Percentiles rank a stretch among this genome's conserved stretches.
Evolutionary conservation across 257 asterid genomes (phyloP).

Genomic region (Thymus mandschuricus): DNA sequence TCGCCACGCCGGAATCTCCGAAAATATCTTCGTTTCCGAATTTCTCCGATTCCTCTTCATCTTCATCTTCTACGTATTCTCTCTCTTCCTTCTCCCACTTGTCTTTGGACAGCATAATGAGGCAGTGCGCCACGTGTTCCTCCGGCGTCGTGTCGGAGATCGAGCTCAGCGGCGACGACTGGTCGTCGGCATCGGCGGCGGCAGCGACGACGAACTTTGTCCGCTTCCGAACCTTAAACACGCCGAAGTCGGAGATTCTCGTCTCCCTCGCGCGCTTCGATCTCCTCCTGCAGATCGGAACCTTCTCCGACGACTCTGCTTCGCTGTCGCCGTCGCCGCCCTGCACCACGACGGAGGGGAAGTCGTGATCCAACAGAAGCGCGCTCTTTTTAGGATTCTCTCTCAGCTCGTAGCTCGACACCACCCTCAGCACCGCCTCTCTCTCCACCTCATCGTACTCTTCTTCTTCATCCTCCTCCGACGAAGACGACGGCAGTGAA

Average conservation of each 20-base stretch:
- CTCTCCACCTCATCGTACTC: conserved; percentile 20
- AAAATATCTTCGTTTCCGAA: conserved; percentile 2
- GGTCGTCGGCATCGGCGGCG: conserved; percentile 26
- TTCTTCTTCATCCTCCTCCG: conserved; percentile 6
- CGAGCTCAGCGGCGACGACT: conserved; percentile 62
- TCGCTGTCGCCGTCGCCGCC: conserved; percentile 57
- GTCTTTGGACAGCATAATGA: conserved; percentile 85
- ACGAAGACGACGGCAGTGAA: conserved; percentile 30
- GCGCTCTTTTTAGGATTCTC: conserved; percentile 32
- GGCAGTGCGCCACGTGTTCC: conserved; percentile 76
- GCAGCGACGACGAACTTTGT: not conserved
- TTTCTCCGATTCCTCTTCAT: conserved; percentile 17
- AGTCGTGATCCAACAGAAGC: conserved; percentile 36
- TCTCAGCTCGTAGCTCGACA: conserved; percentile 28
- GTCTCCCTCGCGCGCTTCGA: conserved; percentile 55
- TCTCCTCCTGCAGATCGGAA: conserved; percentile 39
- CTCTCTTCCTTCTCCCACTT: conserved; percentile 42
- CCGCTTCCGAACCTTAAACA: conserved; percentile 28
- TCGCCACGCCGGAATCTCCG: conserved; percentile 34
- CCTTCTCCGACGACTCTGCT: conserved; percentile 52
- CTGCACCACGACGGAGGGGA: conserved; percentile 46
- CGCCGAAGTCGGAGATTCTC: conserved; percentile 34
- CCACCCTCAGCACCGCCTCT: conserved; percentile 26
- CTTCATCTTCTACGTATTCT: conserved; percentile 28
- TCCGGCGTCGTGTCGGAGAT: conserved; percentile 69